Evolutionary conservation across 2,329 filamentous ascomycete genomes (phyloP).

Genomic region (Fusarium avenaceum): DNA sequence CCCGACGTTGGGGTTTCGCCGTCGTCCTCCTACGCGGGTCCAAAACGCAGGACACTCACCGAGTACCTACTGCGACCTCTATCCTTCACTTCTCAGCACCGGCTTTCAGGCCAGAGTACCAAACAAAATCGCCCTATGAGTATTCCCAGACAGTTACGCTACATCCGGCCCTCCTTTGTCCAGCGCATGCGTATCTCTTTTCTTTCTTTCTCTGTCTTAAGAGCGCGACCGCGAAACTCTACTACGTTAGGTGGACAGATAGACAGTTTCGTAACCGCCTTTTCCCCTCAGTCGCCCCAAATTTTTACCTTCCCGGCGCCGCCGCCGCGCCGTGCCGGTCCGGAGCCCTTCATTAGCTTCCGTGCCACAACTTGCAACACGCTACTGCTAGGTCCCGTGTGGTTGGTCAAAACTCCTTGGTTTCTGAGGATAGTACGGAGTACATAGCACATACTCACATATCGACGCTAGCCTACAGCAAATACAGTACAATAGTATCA

Average conservation of each 20-base stretch:
- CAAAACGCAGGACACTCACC: conserved; percentile 38
- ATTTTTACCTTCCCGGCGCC: conserved; percentile 43
- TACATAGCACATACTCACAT: conserved; percentile 35
- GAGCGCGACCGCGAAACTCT: conserved; percentile 37
- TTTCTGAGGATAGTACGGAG: background rate
- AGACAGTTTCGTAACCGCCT: conserved; percentile 18
- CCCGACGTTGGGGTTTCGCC: conserved; percentile 31
- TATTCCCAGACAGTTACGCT: conserved; percentile 39
- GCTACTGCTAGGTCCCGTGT: conserved; percentile 48
- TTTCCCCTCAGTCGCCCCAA: conserved; percentile 35
- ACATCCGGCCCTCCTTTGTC: conserved; percentile 39
- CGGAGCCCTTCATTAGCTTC: conserved; percentile 45
- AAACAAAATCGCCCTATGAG: conserved; percentile 33
- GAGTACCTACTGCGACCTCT: conserved; percentile 27
- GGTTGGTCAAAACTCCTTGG: conserved; percentile 34
- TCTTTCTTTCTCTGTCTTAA: conserved; percentile 45
- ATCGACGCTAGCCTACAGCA: conserved; percentile 24
- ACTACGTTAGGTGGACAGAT: conserved; percentile 19
- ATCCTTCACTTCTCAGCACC: conserved; percentile 26
- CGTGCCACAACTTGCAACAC: conserved; percentile 43
- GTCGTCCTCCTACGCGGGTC: conserved; percentile 29
- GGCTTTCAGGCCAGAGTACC: conserved; percentile 39
- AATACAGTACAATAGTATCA: conserved; percentile 22
- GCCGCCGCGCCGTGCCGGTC: conserved; percentile 45
- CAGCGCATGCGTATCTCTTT: conserved; percentile 41